Percentiles rank a stretch among this genome's conserved stretches.
These are phyloP conservation scores for Acer yangbiense DNA, from an alignment of 345 rosid genomes.

Conservation along the genomic window DNA sequence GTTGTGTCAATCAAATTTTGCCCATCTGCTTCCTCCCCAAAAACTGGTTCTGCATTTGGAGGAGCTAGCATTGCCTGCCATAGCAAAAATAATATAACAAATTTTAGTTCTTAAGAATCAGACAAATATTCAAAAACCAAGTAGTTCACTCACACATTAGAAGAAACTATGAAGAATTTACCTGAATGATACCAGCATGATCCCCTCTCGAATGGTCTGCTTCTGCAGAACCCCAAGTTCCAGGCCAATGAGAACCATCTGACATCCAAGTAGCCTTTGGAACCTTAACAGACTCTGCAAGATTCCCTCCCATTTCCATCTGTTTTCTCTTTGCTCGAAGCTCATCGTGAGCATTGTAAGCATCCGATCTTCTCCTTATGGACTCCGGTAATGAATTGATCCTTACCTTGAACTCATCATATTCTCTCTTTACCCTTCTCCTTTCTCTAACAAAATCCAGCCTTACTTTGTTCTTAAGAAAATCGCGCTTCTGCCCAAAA, in stretches of 20 bases:
- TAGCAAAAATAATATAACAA: background rate
- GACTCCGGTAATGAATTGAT: slow-evolving; percentile 71
- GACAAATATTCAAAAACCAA: background rate
- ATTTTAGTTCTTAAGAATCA: slow-evolving; percentile 14
- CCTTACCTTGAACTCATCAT: slow-evolving; percentile 84
- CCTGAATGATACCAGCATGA: slow-evolving; percentile 86
- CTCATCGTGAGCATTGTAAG: slow-evolving; percentile 78
- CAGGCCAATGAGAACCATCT: slow-evolving; percentile 89
- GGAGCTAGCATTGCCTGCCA: slow-evolving; percentile 83
- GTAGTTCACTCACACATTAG: background rate
- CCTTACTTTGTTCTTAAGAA: slow-evolving; percentile 74
- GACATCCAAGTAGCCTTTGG: slow-evolving; percentile 86
- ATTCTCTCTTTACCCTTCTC: slow-evolving; percentile 81
- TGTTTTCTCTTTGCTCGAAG: slow-evolving; percentile 70
- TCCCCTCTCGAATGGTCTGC: slow-evolving; percentile 66
- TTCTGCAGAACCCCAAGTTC: slow-evolving; percentile 78
- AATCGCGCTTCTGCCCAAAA: slow-evolving; percentile 71
- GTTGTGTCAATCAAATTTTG: slow-evolving; percentile 53
- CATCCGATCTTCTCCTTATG: slow-evolving; percentile 74
- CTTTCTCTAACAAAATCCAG: slow-evolving; percentile 76
- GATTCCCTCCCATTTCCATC: slow-evolving; percentile 53
- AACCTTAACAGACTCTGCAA: slow-evolving; percentile 42
- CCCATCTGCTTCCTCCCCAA: slow-evolving; percentile 57
- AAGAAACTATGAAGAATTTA: slow-evolving; percentile 14
- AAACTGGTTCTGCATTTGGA: slow-evolving; percentile 68